Base-by-base conservation (phyloP, 805 yeast species). In the Saccharomyces kudriavzevii region DNA sequence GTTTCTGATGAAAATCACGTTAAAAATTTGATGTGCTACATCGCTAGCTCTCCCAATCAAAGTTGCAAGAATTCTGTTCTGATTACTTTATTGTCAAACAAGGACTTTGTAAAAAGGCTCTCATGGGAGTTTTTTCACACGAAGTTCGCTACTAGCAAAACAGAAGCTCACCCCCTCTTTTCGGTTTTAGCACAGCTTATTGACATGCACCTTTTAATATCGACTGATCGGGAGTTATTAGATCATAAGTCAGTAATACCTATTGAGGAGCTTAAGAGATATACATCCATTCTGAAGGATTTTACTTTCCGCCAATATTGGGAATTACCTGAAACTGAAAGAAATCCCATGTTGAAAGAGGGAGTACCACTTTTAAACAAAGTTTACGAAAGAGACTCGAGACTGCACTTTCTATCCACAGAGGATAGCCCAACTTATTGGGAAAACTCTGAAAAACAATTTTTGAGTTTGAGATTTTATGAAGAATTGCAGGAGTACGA, bases 371-470 rank as follows among this genome's bases (percentile, higher is more conserved):
- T 67, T 22, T 48, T 68, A 43, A 62, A 56, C 28, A 64, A 60
- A 45, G 35, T 69, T 13, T 67, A 68, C 54, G 31, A 64, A 20
- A 57, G 71, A 35, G 69, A 69, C 51, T 65, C 70, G 8, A 58
- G 67, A 40, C 48, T 60, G 11, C 62, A 62, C 29, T 60, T 65
- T 30, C 58, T 62, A 40, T 54, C 68, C 11, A 51, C 52, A 27
- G 54, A 48, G 13, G 49, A 54, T 20, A 50, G 51, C 22, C 47
- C 52, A 20, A 51, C 51, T 25, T 64, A 54, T 49, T 71, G 61
- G 70, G 63, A 52, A 27, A 40, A 8, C n/a, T 35, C 43, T 17
- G 43, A 35, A 17, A 35, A 35, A 17, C 43, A 35, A 20, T 35
- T 35, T 17, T 17, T 35, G 24, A 35, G 17, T 35, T 35, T 35